These are phyloP conservation scores for Coniella lustricola DNA, from an alignment of 2,329 filamentous ascomycete species.

Conservation along the genomic window DNA sequence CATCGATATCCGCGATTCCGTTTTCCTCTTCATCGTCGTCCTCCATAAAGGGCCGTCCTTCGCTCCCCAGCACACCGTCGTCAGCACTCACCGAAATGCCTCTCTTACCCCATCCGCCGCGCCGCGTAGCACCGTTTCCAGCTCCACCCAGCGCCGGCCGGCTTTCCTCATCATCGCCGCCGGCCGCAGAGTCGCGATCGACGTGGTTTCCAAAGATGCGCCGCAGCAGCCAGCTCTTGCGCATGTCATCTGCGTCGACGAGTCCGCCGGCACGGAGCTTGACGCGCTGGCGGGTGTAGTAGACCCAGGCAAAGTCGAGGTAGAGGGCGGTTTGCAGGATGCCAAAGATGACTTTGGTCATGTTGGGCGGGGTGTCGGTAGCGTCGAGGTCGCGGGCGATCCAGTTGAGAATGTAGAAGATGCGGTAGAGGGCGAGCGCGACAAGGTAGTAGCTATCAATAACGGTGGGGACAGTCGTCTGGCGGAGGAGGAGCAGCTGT, in stretches of 20 bases:
- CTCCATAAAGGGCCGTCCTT: conserved; percentile 33
- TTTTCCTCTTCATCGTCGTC: conserved; percentile 36
- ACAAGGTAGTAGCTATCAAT: conserved; percentile 96
- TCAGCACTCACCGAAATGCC: conserved; percentile 63
- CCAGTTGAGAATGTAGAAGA: conserved; percentile 89
- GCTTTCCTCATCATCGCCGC: conserved; percentile 54
- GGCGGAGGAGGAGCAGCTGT: conserved; percentile 82
- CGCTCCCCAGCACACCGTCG: conserved; percentile 48
- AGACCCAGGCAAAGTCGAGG: conserved; percentile 93
- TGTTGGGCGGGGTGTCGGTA: conserved; percentile 53
- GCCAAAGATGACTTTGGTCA: conserved; percentile 76
- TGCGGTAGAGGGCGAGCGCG: conserved; percentile 79
- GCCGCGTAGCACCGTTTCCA: conserved; percentile 19
- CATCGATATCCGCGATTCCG: conserved; percentile 29
- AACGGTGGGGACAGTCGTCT: conserved; percentile 92
- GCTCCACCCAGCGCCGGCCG: conserved; percentile 37
- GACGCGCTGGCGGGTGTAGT: conserved; percentile 86
- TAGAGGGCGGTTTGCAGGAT: conserved; percentile 85
- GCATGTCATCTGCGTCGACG: conserved; percentile 83
- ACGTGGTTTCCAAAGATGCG: conserved; percentile 63
- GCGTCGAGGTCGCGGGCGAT: conserved; percentile 60
- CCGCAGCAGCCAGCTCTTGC: conserved; percentile 75
- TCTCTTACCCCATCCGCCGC: conserved; percentile 55
- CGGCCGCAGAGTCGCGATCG: conserved; percentile 39
- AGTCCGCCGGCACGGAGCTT: conserved; percentile 85